phyloP scores from a whole-genome alignment of 768 basidiomycete genomes.

The Termitomyces bulborhizus region DNA sequence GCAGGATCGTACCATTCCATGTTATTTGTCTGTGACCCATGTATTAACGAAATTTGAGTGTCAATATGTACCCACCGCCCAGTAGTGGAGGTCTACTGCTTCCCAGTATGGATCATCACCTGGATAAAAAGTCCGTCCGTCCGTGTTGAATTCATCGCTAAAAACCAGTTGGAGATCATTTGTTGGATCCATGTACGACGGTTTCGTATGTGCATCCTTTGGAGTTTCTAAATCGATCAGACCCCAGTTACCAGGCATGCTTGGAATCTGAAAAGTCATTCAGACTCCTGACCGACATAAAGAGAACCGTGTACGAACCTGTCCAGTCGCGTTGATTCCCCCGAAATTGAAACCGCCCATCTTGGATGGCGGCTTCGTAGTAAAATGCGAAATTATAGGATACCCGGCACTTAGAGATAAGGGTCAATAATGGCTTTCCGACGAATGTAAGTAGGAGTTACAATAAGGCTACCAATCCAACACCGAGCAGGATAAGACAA shows the following conservation, averaged over 20 bases:
- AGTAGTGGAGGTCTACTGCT: slow-evolving; percentile 76
- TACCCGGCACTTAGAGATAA: slow-evolving; percentile 47
- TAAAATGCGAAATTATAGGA: slow-evolving; percentile 55
- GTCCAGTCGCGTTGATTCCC: slow-evolving; percentile 71
- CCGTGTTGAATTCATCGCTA: slow-evolving; percentile 83
- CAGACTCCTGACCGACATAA: background rate
- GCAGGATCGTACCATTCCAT: slow-evolving; percentile 89
- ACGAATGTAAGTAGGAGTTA: slow-evolving; percentile 16
- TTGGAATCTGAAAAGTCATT: slow-evolving; percentile 38
- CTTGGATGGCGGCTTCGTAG: slow-evolving; percentile 33
- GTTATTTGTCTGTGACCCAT: slow-evolving; percentile 48
- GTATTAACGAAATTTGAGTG: background rate
- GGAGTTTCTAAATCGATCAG: slow-evolving; percentile 80
- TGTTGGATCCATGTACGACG: slow-evolving; percentile 46
- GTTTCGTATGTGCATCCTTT: slow-evolving; percentile 41
- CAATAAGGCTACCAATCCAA: slow-evolving; percentile 56
- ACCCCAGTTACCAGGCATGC: slow-evolving; percentile 55
- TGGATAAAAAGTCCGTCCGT: slow-evolving; percentile 77
- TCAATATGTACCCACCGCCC: slow-evolving; percentile 40
- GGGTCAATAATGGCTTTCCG: background rate
- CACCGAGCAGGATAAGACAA: slow-evolving; percentile 51
- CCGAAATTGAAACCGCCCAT: slow-evolving; percentile 68
- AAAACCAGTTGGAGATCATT: slow-evolving; percentile 66
- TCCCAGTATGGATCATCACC: slow-evolving; percentile 93
- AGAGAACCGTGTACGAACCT: slow-evolving; percentile 30